Conservation (phyloP, 1,139 yeast species). For the Candida sp. region DNA sequence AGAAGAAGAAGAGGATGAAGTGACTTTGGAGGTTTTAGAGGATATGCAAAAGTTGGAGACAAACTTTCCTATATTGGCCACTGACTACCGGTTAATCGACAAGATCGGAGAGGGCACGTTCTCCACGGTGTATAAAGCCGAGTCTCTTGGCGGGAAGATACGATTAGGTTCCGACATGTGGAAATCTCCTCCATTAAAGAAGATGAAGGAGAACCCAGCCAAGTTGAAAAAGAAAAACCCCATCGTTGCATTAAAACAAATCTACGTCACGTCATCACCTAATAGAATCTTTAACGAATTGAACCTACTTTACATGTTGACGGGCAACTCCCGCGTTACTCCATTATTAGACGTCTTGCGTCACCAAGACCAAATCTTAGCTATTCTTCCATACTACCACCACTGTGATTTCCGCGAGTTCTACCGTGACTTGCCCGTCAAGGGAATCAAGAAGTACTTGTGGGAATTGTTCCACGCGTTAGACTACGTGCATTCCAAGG, state of each 20-base stretch:
- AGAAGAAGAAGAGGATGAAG: slow-evolving; percentile 42
- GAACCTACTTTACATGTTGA: slow-evolving; percentile 68
- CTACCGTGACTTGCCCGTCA: slow-evolving; percentile 77
- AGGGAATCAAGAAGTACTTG: slow-evolving; percentile 83
- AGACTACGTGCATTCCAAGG: slow-evolving; percentile 74
- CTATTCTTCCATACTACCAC: slow-evolving; percentile 89
- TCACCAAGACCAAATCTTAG: slow-evolving; percentile 89
- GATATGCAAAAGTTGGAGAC: slow-evolving; percentile 70
- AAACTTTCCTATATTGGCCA: slow-evolving; percentile 64
- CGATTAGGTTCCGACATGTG: slow-evolving; percentile 45
- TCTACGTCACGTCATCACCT: slow-evolving; percentile 96
- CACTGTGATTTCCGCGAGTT: slow-evolving; percentile 92
- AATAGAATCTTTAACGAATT: slow-evolving; percentile 88
- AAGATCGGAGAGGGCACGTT: slow-evolving; percentile 97
- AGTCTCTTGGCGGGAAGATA: slow-evolving; percentile 57
- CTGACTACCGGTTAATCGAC: slow-evolving; percentile 69
- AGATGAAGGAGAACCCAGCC: slow-evolving; percentile 12
- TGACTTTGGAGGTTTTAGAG: slow-evolving; percentile 56
- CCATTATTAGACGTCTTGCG: slow-evolving; percentile 90
- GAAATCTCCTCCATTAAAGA: slow-evolving; percentile 51
- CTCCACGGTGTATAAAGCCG: slow-evolving; percentile 89
- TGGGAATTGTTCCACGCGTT: slow-evolving; percentile 79
- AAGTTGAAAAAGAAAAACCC: slow-evolving; percentile 40
- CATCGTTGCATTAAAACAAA: slow-evolving; percentile 89
- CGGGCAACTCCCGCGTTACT: slow-evolving; percentile 78